Evolutionary conservation across 371 early-diverging fungal genomes (phyloP), one percentile per base, ranked within the genome.

Genomic region (Lichtheimia corymbifera): DNA sequence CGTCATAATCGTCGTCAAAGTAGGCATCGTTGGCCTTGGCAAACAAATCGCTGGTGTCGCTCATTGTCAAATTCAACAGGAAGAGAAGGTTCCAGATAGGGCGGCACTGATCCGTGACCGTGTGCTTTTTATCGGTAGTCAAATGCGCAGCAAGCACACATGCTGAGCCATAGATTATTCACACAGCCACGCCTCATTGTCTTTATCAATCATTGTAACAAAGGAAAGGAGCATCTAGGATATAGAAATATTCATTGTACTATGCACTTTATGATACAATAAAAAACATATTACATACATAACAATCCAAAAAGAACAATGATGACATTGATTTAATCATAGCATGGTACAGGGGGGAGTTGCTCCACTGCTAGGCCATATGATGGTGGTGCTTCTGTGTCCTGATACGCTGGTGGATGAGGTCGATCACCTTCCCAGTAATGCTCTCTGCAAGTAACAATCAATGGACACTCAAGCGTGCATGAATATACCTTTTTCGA

Each of bases 1-100:
- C 90, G 35, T 85, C 84, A 68, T 84, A 92, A 59, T 93, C 85
- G 52, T 93, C 91, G 53, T 89, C 84, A 59, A 88, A 72, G 68
- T 93, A 94, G 47, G 93, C 92, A 65, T 88, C 88, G 77, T 93
- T 95, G 41, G 95, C 96, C 55, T 82, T 76, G 5, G 89, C 82
- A 66, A 90, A 93, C 50, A 88, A 80, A 64, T 95, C 90, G 58
- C 91, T 88, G 42, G 89, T 85, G 47, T 5, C 6, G 47, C 18
- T 47, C 47, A 47, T 47, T 47, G 22, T 17, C n/a, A 47, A 17
- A 2, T 47, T 47, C n/a, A 47, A 47, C 11, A 47, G 47, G 22
- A 17, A 18, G 22, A 47, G 47, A 47, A 47, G 47, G 22, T 47
- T 47, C 47, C 47, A 47, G 47, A 47, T 22, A 35, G 35, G 35